phyloP scores from a whole-genome alignment of 1,139 yeast genomes.

The Geotrichum fermentans region DNA sequence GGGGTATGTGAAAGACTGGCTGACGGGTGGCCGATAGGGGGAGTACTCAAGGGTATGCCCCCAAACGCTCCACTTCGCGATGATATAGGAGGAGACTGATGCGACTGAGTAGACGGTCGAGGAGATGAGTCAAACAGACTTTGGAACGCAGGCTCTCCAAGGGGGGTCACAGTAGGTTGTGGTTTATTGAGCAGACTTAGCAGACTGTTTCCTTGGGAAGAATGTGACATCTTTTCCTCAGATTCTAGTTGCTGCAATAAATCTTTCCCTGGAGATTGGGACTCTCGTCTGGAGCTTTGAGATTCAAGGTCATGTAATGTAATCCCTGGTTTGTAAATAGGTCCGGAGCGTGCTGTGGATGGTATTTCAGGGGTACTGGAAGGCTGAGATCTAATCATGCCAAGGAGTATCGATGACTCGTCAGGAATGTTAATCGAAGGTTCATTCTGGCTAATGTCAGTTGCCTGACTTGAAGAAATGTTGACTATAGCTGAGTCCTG shows the following conservation, averaged over 20 bases:
- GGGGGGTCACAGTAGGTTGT: background rate
- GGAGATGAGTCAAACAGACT: background rate
- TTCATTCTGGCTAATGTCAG: background rate
- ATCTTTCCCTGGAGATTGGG: conserved; percentile 14
- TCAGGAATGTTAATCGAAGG: conserved; percentile 4
- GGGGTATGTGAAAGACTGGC: background rate
- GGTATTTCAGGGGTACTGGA: conserved; percentile 3
- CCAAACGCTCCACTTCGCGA: background rate
- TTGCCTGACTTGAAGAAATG: background rate
- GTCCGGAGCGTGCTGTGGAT: background rate
- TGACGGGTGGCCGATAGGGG: conserved; percentile 11
- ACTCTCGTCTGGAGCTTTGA: background rate
- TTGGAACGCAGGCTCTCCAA: background rate
- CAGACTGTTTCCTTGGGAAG: conserved; percentile 1
- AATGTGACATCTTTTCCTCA: conserved; percentile 1
- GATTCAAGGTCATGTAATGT: conserved; percentile 10
- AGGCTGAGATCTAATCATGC: conserved; percentile 9
- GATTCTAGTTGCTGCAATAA: conserved; percentile 9
- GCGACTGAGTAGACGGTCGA: background rate
- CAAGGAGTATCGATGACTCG: conserved; percentile 12
- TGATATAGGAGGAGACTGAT: background rate
- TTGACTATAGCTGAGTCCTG: conserved; percentile 12
- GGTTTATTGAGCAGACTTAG: conserved; percentile 12
- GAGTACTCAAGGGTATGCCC: no score
- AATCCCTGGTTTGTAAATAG: conserved; percentile 3